These are phyloP conservation scores for Aspergillus luchuensis DNA, from an alignment of 2,329 filamentous ascomycete species.

Conservation along the genomic window DNA sequence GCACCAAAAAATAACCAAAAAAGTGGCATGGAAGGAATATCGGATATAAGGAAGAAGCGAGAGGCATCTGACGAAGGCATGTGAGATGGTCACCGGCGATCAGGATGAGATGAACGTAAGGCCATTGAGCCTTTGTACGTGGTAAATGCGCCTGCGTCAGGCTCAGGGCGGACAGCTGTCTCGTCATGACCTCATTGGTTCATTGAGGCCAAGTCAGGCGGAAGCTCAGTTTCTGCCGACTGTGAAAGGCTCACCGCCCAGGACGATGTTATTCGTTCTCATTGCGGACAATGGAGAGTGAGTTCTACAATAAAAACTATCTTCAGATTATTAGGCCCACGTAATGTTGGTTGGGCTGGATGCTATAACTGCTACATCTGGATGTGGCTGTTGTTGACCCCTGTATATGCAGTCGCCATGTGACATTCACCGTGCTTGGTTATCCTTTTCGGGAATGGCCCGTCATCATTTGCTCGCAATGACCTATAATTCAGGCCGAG, in stretches of 20 bases:
- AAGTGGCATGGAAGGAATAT: conserved; percentile 15
- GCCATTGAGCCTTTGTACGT: conserved; percentile 9
- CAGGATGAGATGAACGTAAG: conserved; percentile 3
- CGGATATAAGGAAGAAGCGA: conserved; percentile 15
- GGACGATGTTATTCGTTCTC: not conserved
- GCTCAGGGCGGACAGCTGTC: conserved; percentile 17
- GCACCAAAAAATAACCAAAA: conserved; percentile 23
- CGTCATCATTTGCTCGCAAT: too few relatives aligned
- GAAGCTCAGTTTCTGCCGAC: not conserved
- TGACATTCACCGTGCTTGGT: too few relatives aligned
- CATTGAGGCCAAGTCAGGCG: not conserved
- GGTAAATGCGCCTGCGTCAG: conserved; percentile 8
- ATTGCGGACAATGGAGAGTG: too few relatives aligned
- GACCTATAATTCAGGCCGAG: too few relatives aligned
- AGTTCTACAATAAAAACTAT: too few relatives aligned
- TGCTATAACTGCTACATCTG: too few relatives aligned
- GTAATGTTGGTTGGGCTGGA: too few relatives aligned
- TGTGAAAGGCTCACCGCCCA: not conserved
- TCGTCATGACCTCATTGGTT: conserved; percentile 21
- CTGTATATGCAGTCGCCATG: too few relatives aligned
- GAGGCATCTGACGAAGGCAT: conserved; percentile 10
- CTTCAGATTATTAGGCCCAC: too few relatives aligned
- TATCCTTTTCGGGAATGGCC: too few relatives aligned
- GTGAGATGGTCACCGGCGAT: not conserved
- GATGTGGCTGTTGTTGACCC: too few relatives aligned